These are phyloP conservation scores for Clausena lansium DNA, from an alignment of 345 rosid genomes.

Conservation along the genomic window DNA sequence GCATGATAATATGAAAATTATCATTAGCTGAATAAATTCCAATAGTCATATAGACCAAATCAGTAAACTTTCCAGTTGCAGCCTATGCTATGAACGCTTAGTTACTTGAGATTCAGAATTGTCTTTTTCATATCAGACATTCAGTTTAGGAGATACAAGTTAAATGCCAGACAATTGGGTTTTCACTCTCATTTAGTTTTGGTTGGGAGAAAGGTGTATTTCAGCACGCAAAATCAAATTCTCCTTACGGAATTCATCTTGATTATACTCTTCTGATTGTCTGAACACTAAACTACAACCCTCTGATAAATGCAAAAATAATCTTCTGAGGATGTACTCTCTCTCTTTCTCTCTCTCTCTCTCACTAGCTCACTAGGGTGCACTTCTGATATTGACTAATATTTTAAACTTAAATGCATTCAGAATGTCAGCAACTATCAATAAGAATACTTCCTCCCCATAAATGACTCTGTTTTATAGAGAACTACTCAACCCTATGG, in stretches of 20 bases:
- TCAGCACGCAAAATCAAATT: neutral
- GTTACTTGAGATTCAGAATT: neutral
- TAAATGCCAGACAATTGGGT: neutral
- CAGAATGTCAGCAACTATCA: neutral
- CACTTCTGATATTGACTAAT: neutral
- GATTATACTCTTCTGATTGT: neutral
- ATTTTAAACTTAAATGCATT: neutral
- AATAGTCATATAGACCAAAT: neutral
- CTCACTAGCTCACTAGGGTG: neutral
- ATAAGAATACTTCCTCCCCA: neutral
- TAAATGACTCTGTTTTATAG: neutral
- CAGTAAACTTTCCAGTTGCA: conserved; percentile 1
- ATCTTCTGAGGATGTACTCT: neutral
- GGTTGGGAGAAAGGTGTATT: neutral
- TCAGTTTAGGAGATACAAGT: neutral
- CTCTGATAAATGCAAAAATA: neutral
- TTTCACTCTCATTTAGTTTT: neutral
- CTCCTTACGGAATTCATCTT: neutral
- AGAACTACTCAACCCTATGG: neutral
- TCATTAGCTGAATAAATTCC: conserved; percentile 11
- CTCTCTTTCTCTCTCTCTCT: neutral
- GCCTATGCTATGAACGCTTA: neutral
- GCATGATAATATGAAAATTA: conserved; percentile 23
- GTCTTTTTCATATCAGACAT: neutral
- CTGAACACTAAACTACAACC: neutral